These are phyloP conservation scores for Coemansia erecta DNA, from an alignment of 192 early-diverging fungal genomes.

Conservation along the genomic window DNA sequence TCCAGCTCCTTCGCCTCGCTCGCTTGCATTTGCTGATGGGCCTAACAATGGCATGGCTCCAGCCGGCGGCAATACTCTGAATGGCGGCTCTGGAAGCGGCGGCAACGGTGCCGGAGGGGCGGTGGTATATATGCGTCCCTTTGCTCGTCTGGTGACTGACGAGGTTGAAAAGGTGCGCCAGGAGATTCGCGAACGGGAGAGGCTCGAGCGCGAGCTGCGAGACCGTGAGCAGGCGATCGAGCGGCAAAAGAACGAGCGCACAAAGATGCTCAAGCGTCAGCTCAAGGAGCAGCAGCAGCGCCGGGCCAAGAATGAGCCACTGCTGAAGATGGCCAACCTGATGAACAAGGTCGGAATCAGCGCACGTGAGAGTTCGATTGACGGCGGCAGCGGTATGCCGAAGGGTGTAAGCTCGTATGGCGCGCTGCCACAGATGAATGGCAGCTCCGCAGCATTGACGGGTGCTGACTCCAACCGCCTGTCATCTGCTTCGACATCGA, in stretches of 20 bases:
- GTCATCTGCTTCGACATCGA: constrained; percentile 26
- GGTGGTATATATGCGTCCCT: constrained; percentile 27
- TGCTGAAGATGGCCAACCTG: constrained; percentile 55
- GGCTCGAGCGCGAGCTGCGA: constrained; percentile 62
- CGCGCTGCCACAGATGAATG: background rate
- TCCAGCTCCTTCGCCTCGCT: constrained; percentile 42
- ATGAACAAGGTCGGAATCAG: constrained; percentile 52
- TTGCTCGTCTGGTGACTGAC: constrained; percentile 54
- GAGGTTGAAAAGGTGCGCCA: constrained; percentile 65
- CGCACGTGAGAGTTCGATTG: constrained; percentile 34
- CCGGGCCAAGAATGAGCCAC: constrained; percentile 54
- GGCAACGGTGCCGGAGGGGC: background rate
- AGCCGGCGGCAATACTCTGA: background rate
- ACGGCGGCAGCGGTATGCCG: constrained; percentile 8
- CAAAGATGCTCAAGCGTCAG: constrained; percentile 54
- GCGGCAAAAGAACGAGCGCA: constrained; percentile 53
- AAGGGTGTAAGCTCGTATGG: constrained; percentile 4
- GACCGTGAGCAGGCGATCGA: constrained; percentile 52
- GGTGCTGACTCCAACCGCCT: constrained; percentile 18
- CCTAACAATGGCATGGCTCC: constrained; percentile 10
- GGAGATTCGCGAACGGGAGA: constrained; percentile 66
- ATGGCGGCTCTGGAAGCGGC: constrained; percentile 7
- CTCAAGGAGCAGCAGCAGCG: constrained; percentile 57
- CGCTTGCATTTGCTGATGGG: constrained; percentile 31
- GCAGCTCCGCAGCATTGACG: background rate